Percentiles rank a stretch among this genome's conserved stretches.
phyloP scores from a whole-genome alignment of 805 yeast genomes.

The Saccharomycopsis synnaedendra region DNA sequence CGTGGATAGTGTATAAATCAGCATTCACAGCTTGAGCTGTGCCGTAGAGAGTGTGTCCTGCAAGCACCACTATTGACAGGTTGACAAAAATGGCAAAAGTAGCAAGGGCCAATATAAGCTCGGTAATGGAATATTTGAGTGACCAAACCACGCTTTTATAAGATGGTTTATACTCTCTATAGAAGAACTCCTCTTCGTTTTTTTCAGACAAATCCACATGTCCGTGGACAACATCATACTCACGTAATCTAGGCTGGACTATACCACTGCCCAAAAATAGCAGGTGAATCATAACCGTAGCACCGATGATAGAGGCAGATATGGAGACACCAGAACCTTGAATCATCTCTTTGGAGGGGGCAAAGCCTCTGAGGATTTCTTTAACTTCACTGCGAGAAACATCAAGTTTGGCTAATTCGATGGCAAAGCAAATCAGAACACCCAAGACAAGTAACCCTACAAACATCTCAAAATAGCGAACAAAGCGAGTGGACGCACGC shows the following conservation, averaged over 20 bases:
- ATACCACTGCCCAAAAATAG: conserved; percentile 80
- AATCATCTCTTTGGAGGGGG: conserved; percentile 31
- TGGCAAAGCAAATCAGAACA: conserved; percentile 67
- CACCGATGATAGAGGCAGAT: conserved; percentile 78
- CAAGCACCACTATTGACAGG: conserved; percentile 68
- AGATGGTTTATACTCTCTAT: conserved; percentile 55
- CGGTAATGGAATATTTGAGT: conserved; percentile 59
- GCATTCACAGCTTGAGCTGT: conserved; percentile 67
- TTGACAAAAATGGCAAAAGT: conserved; percentile 82
- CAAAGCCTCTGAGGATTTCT: conserved; percentile 20
- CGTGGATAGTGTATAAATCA: conserved; percentile 69
- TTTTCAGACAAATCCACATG: not conserved
- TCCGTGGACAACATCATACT: conserved; percentile 34
- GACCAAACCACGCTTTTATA: conserved; percentile 62
- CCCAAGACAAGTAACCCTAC: conserved; percentile 62
- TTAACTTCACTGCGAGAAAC: conserved; percentile 46
- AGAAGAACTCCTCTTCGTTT: conserved; percentile 24
- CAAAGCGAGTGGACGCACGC: conserved; percentile 58
- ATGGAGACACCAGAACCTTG: conserved; percentile 57
- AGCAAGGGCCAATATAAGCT: conserved; percentile 57
- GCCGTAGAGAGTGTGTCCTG: conserved; percentile 68
- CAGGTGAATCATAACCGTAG: conserved; percentile 94
- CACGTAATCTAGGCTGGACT: conserved; percentile 76
- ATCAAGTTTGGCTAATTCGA: conserved; percentile 33
- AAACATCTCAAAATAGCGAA: conserved; percentile 64